These are phyloP conservation scores for Candida pini DNA, from an alignment of 805 yeast genomes.

Conservation along the genomic window DNA sequence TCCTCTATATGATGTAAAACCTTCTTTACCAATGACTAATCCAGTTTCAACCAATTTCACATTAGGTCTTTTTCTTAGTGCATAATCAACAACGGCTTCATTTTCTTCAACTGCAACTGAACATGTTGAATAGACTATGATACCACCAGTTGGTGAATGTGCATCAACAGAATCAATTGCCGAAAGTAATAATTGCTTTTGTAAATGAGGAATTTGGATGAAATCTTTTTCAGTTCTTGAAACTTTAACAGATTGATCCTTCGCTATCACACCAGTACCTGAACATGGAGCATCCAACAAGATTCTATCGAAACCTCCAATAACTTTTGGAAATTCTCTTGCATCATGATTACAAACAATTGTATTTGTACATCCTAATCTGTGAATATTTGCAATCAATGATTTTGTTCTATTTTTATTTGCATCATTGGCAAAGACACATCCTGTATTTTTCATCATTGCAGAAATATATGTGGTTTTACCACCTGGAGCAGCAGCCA, in stretches of 20 bases:
- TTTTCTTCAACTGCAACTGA: constrained; percentile 98
- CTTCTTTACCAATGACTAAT: constrained; percentile 90
- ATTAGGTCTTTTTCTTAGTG: constrained; percentile 91
- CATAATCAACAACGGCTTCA: constrained; percentile 98
- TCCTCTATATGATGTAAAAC: constrained; percentile 90
- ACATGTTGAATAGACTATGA: constrained; percentile 95
- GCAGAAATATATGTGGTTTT: constrained; percentile 94
- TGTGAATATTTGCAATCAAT: constrained; percentile 92
- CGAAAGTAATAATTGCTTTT: constrained; percentile 84
- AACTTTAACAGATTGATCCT: constrained; percentile 91
- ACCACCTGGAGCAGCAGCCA: constrained; percentile 99
- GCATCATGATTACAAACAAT: constrained; percentile 98
- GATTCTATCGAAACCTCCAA: constrained; percentile 96
- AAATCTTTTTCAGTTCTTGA: constrained; percentile 95
- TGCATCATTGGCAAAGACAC: constrained; percentile 95
- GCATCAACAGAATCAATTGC: constrained; percentile 98
- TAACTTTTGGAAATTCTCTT: constrained; percentile 94
- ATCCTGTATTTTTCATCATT: constrained; percentile 96
- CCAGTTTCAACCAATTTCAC: constrained; percentile 92
- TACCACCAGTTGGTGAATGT: constrained; percentile 84
- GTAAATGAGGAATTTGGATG: constrained; percentile 93
- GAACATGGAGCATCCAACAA: constrained; percentile 98
- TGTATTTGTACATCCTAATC: constrained; percentile 94
- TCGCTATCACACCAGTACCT: constrained; percentile 98
- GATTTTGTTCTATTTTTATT: constrained; percentile 96